A percentile compares a stretch with the other conserved stretches of the same genome.
Conservation (phyloP, 768 basidiomycete genomes). For the Tephrocybe sp. region DNA sequence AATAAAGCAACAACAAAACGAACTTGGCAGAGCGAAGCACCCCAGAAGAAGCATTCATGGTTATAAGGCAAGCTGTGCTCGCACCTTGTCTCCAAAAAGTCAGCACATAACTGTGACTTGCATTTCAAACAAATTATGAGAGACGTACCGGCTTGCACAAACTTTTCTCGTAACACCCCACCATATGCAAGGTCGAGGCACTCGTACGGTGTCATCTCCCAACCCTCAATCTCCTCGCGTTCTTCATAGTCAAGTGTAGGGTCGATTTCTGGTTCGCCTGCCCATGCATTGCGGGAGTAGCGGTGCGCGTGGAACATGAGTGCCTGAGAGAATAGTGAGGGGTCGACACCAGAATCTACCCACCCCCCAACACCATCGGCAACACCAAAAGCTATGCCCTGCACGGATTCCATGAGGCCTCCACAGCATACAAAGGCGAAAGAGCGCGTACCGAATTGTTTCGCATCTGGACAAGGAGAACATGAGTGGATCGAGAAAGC, state of each 20-base stretch:
- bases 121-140: slow-evolving; percentile 21
- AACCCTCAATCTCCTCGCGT: slow-evolving; percentile 66
- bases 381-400: slow-evolving; percentile 82
- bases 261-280: slow-evolving; percentile 82
- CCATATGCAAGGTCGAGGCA: slow-evolving; percentile 74
- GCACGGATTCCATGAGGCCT: background rate
- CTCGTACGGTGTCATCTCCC: slow-evolving; percentile 71
- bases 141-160: slow-evolving; percentile 63
- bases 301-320: slow-evolving; percentile 86
- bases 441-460: slow-evolving; percentile 66
- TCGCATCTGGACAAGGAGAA: slow-evolving; percentile 56
- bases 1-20: slow-evolving; percentile 21
- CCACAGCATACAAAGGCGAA: slow-evolving; percentile 27
- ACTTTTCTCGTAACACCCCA: slow-evolving; percentile 66
- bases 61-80: slow-evolving; percentile 80
- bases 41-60: slow-evolving; percentile 73
- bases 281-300: slow-evolving; percentile 73
- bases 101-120: slow-evolving; percentile 15
- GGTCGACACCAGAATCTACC: slow-evolving; percentile 81
- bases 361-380: slow-evolving; percentile 96
- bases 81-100: slow-evolving; percentile 51
- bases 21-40: slow-evolving; percentile 78
- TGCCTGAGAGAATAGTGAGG: slow-evolving; percentile 87
- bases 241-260: slow-evolving; percentile 74
- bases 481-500: background rate